Conservation (phyloP, 257 asterid genomes). For the Solanum pinnatisectum region DNA sequence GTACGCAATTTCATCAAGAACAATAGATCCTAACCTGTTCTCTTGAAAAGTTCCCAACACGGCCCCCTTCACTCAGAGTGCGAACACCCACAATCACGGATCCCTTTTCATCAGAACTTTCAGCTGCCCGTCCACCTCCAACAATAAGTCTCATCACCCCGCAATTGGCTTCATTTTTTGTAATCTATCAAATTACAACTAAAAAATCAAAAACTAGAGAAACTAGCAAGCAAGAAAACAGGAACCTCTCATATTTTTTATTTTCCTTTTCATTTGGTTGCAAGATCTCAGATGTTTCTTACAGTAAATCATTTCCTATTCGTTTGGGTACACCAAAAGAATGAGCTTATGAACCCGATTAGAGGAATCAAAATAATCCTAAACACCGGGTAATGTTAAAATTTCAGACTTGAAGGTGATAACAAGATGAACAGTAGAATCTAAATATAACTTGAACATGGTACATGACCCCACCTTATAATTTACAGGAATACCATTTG, state of each 20-base stretch:
- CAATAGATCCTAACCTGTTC: slow-evolving; percentile 63
- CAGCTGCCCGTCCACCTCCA: slow-evolving; percentile 99
- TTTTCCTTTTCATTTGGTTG: background rate
- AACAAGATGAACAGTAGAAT: background rate
- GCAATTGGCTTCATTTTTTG: slow-evolving; percentile 80
- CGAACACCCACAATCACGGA: slow-evolving; percentile 97
- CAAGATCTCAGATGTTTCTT: background rate
- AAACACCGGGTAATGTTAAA: background rate
- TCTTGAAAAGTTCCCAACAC: slow-evolving; percentile 89
- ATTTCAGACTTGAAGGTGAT: background rate
- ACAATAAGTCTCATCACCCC: slow-evolving; percentile 99
- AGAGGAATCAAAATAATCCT: background rate
- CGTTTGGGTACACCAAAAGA: background rate
- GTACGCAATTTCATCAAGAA: background rate
- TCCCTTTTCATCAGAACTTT: slow-evolving; percentile 69
- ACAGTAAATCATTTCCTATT: background rate
- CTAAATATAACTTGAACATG: background rate
- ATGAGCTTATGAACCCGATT: background rate
- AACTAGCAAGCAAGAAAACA: slow-evolving; percentile 1
- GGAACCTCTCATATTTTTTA: background rate
- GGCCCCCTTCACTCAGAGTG: slow-evolving; percentile 98
- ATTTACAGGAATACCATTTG: slow-evolving; percentile 95
- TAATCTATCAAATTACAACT: slow-evolving; percentile 38
- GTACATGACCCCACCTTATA: slow-evolving; percentile 48
- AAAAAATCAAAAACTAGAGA: slow-evolving; percentile 4